Conservation (phyloP, 805 yeast genomes). For the Candida loeiensis region DNA sequence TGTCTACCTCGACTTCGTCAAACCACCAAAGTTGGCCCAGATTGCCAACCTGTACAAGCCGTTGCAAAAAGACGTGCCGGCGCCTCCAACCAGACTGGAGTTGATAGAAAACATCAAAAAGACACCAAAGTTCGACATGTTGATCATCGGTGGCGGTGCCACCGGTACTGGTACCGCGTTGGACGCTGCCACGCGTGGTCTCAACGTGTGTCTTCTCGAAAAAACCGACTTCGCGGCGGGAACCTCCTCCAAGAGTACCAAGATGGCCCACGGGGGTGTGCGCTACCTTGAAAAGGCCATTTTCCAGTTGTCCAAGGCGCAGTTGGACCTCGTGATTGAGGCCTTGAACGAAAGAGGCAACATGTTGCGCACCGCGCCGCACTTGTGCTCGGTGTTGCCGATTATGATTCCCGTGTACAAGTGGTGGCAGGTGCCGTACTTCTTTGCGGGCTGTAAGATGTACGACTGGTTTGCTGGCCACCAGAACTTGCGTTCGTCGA, state of each 20-base stretch:
- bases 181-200: constrained; percentile 88
- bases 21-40: constrained; percentile 28
- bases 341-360: constrained; percentile 85
- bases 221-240: constrained; percentile 89
- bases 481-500: constrained; percentile 78
- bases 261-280: constrained; percentile 97
- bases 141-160: constrained; percentile 95
- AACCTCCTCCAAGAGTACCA: constrained; percentile 89
- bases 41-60: constrained; percentile 37
- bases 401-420: constrained; percentile 94
- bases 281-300: constrained; percentile 93
- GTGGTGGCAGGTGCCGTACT: constrained; percentile 95
- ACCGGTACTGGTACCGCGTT: constrained; percentile 91
- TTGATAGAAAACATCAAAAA: constrained; percentile 43
- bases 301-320: constrained; percentile 87
- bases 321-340: constrained; percentile 82
- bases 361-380: constrained; percentile 88
- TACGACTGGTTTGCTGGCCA: constrained; percentile 91
- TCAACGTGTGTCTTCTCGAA: constrained; percentile 83
- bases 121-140: constrained; percentile 63
- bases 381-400: constrained; percentile 79
- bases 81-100: constrained; percentile 57
- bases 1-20: constrained; percentile 39
- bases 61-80: constrained; percentile 39
- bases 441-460: constrained; percentile 84